phyloP scores from a whole-genome alignment of 2,329 filamentous ascomycete genomes.

The Ilyonectria robusta region DNA sequence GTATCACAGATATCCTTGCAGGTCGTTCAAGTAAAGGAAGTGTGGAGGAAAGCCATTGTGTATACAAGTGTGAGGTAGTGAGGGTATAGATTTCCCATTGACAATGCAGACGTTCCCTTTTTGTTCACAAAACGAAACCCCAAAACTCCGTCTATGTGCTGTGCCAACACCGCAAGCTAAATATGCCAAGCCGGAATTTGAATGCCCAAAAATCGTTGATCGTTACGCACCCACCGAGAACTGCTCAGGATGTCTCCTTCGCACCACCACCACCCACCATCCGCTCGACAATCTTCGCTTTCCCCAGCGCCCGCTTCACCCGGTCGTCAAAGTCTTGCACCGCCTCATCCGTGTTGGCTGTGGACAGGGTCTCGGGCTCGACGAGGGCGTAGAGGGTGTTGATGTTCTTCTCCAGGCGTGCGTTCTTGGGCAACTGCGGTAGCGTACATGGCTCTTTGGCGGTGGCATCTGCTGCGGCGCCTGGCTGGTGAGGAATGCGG shows the following conservation, averaged over 20 bases:
- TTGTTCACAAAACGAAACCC: constrained; percentile 21
- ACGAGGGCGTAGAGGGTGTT: constrained; percentile 81
- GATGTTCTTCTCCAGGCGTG: constrained; percentile 83
- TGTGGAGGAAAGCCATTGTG: constrained; percentile 42
- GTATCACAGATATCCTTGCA: constrained; percentile 71
- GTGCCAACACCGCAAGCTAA: constrained; percentile 15
- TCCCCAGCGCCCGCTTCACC: constrained; percentile 85
- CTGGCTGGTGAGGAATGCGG: constrained; percentile 63
- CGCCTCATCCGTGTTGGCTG: constrained; percentile 87
- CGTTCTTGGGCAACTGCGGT: constrained; percentile 66
- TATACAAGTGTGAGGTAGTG: constrained; percentile 49
- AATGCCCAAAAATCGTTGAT: constrained; percentile 16
- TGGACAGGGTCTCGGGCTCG: constrained; percentile 83
- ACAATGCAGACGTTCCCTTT: constrained; percentile 48
- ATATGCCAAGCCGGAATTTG: constrained; percentile 24
- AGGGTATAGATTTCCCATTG: constrained; percentile 50
- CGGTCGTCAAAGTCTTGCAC: constrained; percentile 94
- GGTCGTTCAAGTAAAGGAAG: constrained; percentile 68
- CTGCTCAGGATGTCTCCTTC: constrained; percentile 35
- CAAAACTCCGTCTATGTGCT: constrained; percentile 23
- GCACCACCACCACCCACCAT: constrained; percentile 62
- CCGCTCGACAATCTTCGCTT: constrained; percentile 87
- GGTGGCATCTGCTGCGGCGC: constrained; percentile 6
- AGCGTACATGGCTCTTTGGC: constrained; percentile 43
- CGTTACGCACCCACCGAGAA: constrained; percentile 15